These are phyloP conservation scores for Crassisporium funariophilum DNA, from an alignment of 768 basidiomycete genomes.

Conservation along the genomic window DNA sequence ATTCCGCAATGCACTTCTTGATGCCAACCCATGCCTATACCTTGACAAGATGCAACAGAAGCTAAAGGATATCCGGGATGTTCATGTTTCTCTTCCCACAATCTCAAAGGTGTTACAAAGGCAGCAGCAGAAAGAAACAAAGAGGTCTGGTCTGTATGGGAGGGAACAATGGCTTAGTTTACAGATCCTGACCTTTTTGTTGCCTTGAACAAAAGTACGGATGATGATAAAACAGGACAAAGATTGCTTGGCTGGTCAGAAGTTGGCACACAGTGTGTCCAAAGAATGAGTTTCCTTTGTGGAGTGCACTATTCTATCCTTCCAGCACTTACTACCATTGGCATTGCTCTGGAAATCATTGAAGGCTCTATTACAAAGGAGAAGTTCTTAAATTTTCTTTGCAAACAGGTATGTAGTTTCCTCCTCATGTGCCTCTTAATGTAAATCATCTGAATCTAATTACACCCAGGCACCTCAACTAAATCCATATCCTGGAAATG, in stretches of 20 bases:
- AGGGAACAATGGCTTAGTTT: slow-evolving; percentile 8
- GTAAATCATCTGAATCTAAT: neutral
- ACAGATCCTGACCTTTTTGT: slow-evolving; percentile 23
- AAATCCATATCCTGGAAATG: slow-evolving; percentile 32
- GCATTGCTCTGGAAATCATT: slow-evolving; percentile 31
- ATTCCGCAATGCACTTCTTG: slow-evolving; percentile 21
- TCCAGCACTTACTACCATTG: slow-evolving; percentile 27
- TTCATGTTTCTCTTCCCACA: slow-evolving; percentile 33
- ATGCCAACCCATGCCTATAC: slow-evolving; percentile 28
- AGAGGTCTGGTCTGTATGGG: slow-evolving; percentile 18
- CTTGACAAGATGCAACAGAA: slow-evolving; percentile 34
- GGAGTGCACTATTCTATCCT: slow-evolving; percentile 27
- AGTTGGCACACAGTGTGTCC: slow-evolving; percentile 25
- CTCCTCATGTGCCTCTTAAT: neutral
- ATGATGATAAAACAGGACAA: slow-evolving; percentile 28
- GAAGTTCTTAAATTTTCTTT: slow-evolving; percentile 29
- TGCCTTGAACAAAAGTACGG: slow-evolving; percentile 30
- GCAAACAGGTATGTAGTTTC: slow-evolving; percentile 22
- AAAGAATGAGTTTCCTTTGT: slow-evolving; percentile 23
- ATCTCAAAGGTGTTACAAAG: slow-evolving; percentile 28
- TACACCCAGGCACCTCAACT: slow-evolving; percentile 21
- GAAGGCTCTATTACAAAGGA: slow-evolving; percentile 34
- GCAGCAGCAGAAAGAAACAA: slow-evolving; percentile 32
- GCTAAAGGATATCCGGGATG: slow-evolving; percentile 17
- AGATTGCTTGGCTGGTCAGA: slow-evolving; percentile 21